phyloP scores from a whole-genome alignment of 805 yeast species.

The Sugiyamaella lignohabitans region DNA sequence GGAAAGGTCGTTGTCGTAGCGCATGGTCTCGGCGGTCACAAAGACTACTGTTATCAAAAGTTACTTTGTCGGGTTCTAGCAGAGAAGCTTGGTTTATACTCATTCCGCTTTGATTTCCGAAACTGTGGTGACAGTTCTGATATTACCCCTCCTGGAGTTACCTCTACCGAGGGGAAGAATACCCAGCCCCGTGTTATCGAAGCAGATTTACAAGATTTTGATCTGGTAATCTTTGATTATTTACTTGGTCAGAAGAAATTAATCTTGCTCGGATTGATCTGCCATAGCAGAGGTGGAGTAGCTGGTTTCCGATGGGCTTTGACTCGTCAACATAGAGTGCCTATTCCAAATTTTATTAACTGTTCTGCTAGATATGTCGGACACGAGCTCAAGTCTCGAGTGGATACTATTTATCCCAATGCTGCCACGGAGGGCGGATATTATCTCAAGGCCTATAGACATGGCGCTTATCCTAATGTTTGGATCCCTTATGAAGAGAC shows the following conservation, averaged over 20 bases:
- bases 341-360: slow-evolving; percentile 61
- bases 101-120: slow-evolving; percentile 77
- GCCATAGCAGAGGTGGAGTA: slow-evolving; percentile 76
- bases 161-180: slow-evolving; percentile 16
- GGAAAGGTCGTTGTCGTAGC: slow-evolving; percentile 46
- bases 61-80: slow-evolving; percentile 56
- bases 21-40: slow-evolving; percentile 88
- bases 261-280: slow-evolving; percentile 52
- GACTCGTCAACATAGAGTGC: slow-evolving; percentile 27
- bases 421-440: slow-evolving; percentile 34
- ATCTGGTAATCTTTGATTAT: slow-evolving; percentile 33
- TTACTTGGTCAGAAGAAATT: slow-evolving; percentile 30
- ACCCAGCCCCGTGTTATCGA: slow-evolving; percentile 48
- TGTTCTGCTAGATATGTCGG: slow-evolving; percentile 60
- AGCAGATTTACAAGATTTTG: slow-evolving; percentile 59
- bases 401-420: slow-evolving; percentile 8
- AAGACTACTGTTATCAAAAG: slow-evolving; percentile 69
- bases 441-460: slow-evolving; percentile 18
- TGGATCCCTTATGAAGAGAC: slow-evolving; percentile 13
- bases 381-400: slow-evolving; percentile 31
- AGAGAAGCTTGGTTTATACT: slow-evolving; percentile 50
- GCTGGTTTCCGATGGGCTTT: slow-evolving; percentile 71
- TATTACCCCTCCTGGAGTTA: slow-evolving; percentile 28
- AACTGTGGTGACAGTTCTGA: slow-evolving; percentile 75
- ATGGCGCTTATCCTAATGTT: slow-evolving; percentile 11